Percentiles rank a stretch among this genome's conserved stretches.
These are phyloP conservation scores for Mycena sanguinolenta DNA, from an alignment of 768 basidiomycete species.

Conservation along the genomic window DNA sequence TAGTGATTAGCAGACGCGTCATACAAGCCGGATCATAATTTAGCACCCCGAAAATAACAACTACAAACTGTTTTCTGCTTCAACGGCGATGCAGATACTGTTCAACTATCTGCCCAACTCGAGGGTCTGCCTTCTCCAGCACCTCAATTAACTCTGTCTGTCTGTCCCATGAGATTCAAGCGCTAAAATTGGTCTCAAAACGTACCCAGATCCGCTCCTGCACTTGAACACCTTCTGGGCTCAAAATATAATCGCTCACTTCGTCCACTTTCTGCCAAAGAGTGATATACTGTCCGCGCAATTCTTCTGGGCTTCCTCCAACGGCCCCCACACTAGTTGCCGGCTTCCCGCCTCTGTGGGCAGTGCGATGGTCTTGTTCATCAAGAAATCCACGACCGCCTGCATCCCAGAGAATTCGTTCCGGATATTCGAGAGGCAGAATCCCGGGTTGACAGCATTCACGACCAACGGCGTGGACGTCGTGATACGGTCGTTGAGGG, in stretches of 20 bases:
- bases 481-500: slow-evolving; percentile 33
- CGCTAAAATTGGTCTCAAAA: not conserved
- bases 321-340: slow-evolving; percentile 50
- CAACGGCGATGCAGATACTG: slow-evolving; percentile 6
- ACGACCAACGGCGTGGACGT: slow-evolving; percentile 35
- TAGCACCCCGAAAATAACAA: not conserved
- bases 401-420: slow-evolving; percentile 13
- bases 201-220: slow-evolving; percentile 50
- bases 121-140: slow-evolving; percentile 15
- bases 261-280: slow-evolving; percentile 41
- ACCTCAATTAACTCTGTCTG: slow-evolving; percentile 26
- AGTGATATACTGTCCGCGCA: slow-evolving; percentile 49
- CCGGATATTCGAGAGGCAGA: slow-evolving; percentile 36
- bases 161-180: not conserved
- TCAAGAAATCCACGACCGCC: slow-evolving; percentile 19
- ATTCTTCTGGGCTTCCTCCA: slow-evolving; percentile 37
- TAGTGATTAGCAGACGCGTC: no score
- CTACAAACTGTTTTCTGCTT: not conserved
- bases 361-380: slow-evolving; percentile 31
- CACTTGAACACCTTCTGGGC: slow-evolving; percentile 41
- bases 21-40: not conserved
- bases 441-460: slow-evolving; percentile 40
- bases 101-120: not conserved
- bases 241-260: slow-evolving; percentile 44
- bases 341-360: slow-evolving; percentile 43